phyloP scores from a whole-genome alignment of 73 alveolate species.

The Tetrahymena elliotti region DNA sequence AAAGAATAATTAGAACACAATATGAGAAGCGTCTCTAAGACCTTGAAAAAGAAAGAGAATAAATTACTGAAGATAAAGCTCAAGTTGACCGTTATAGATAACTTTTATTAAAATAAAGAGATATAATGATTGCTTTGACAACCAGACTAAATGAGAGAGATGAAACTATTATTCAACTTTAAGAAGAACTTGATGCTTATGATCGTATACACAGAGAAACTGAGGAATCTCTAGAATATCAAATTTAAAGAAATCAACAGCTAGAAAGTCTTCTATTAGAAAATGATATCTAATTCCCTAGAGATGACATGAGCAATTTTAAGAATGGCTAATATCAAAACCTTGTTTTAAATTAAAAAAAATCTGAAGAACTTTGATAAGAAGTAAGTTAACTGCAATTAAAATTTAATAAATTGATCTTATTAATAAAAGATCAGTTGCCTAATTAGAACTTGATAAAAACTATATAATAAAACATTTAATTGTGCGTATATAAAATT shows the following conservation, averaged over 20 bases:
- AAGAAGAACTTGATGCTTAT: constrained; percentile 87
- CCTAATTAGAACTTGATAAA: not conserved
- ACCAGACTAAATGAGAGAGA: constrained; percentile 97
- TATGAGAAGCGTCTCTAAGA: constrained; percentile 81
- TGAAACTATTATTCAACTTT: constrained; percentile 94
- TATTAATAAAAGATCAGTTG: not conserved
- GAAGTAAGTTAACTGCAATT: no score
- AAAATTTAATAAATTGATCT: no score
- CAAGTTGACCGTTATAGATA: constrained; percentile 97
- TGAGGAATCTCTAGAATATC: constrained; percentile 50
- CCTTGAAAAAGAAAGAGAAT: constrained; percentile 70
- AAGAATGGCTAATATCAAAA: constrained; percentile 22
- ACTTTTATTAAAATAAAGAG: constrained; percentile 92
- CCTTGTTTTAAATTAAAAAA: not conserved
- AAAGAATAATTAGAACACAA: constrained; percentile 71
- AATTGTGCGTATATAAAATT: not conserved
- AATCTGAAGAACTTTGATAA: not conserved
- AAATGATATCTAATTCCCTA: constrained; percentile 40
- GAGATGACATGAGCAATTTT: constrained; percentile 13
- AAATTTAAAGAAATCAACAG: constrained; percentile 35
- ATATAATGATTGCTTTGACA: constrained; percentile 98
- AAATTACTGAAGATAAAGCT: constrained; percentile 79
- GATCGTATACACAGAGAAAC: constrained; percentile 72
- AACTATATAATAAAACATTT: not conserved
- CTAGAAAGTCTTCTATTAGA: constrained; percentile 33